Evolutionary conservation across 805 yeast genomes (phyloP).

Genomic region (Starmera dryadoides): DNA sequence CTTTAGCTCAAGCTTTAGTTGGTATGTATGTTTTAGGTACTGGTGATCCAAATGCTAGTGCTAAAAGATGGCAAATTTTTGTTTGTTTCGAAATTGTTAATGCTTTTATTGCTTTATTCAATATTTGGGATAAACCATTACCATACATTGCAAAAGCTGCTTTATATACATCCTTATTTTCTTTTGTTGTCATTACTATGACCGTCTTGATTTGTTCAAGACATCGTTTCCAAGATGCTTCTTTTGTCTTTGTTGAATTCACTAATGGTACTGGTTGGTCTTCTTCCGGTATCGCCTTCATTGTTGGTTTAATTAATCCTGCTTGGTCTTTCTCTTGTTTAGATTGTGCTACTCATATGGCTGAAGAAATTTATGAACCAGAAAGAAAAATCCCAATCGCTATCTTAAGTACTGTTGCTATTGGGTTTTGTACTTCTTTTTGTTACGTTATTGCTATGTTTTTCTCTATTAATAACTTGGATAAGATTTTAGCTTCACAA

Average conservation of each 20-base stretch:
- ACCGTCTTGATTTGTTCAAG: conserved; percentile 44
- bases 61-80: conserved; percentile 48
- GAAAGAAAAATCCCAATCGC: conserved; percentile 52
- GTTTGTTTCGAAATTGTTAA: conserved; percentile 41
- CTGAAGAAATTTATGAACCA: conserved; percentile 54
- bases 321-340: conserved; percentile 64
- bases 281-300: conserved; percentile 50
- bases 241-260: conserved; percentile 47
- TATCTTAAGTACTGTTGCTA: conserved; percentile 53
- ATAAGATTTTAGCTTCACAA: conserved; percentile 36
- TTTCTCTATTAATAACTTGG: conserved; percentile 48
- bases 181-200: conserved; percentile 47
- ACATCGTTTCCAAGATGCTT: conserved; percentile 43
- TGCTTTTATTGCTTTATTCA: conserved; percentile 34
- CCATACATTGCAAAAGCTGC: conserved; percentile 45
- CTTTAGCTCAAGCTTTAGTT: conserved; percentile 43
- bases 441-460: conserved; percentile 48
- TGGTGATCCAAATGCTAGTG: conserved; percentile 25
- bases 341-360: conserved; percentile 67
- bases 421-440: conserved; percentile 58
- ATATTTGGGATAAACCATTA: conserved; percentile 42
- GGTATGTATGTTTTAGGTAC: conserved; percentile 39
- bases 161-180: conserved; percentile 42
- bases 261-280: conserved; percentile 56
- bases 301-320: conserved; percentile 66